A percentile compares a stretch with the other conserved stretches of the same genome.
These are phyloP conservation scores for Sphaerobolus stellatus DNA, from an alignment of 1,284 basidiomycete genomes.

Conservation along the genomic window DNA sequence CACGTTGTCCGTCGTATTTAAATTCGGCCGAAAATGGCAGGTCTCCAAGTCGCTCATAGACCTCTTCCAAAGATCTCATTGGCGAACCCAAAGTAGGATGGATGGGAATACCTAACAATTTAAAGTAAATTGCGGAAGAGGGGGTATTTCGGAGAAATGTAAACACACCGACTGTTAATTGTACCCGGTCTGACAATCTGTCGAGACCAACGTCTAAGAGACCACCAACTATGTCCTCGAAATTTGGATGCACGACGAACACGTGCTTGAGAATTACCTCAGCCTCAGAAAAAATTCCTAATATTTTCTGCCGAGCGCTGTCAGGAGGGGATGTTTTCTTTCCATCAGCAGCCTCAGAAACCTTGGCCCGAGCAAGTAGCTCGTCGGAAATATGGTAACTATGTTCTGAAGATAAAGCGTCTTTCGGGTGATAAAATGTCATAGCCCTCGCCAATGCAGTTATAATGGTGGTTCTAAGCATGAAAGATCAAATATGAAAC, in stretches of 20 bases:
- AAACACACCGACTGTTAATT: conserved; percentile 69
- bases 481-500: neutral
- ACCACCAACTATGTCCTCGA: conserved; percentile 73
- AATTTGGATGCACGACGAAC: conserved; percentile 88
- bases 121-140: neutral
- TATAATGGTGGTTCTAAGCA: conserved; percentile 62
- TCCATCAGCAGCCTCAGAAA: too few relatives aligned
- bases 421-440: conserved; percentile 54
- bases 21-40: conserved; percentile 77
- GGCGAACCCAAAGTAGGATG: conserved; percentile 80
- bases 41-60: conserved; percentile 70
- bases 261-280: conserved; percentile 71
- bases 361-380: too few relatives aligned
- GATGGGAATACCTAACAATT: conserved; percentile 61
- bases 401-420: too few relatives aligned
- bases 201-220: conserved; percentile 63
- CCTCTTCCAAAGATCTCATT: conserved; percentile 80
- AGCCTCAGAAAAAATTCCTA: conserved; percentile 50
- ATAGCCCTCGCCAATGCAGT: conserved; percentile 82
- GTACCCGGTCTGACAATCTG: conserved; percentile 62
- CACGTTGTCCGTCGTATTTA: conserved; percentile 87
- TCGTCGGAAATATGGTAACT: conserved; percentile 22
- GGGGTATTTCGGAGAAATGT: conserved; percentile 42
- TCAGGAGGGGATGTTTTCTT: conserved; percentile 20
- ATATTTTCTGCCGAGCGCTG: conserved; percentile 44